Evolutionary conservation across 257 asterid genomes (phyloP), one percentile per base, ranked within the genome.

Genomic region (Ehretia macrophylla): DNA sequence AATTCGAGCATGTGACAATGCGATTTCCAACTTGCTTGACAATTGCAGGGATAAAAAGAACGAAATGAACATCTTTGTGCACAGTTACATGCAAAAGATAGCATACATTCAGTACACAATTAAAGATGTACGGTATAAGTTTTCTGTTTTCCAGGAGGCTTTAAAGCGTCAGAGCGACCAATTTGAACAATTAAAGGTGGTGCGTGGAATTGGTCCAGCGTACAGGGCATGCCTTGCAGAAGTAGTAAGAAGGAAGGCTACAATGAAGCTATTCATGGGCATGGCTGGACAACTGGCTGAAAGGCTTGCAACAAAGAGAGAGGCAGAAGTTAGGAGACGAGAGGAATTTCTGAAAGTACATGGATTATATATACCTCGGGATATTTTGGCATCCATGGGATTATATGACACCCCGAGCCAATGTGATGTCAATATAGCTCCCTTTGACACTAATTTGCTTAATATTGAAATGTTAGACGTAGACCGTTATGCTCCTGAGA

Each of bases 241-340:
- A 78, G 72, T 93, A 12, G 94, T 93, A 59, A 83, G 99, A 68
- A 80, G 99, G 75, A 86, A 87, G 81, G 95, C 93, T 51, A 67
- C 87, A 4, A 83, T 85, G 96, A 93, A 93, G 81, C 87, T 93
- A 60, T 93, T 86, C 69, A 86, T 86, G 95, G 97, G 99, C 56
- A 89, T 89, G 81, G 99, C 99, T 64, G 97, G 99, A 23, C 95
- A 83, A 65, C 57, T 93, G 80, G 99, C 96, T 50, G 99, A 93
- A 73, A 85, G 74, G 81, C 89, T 93, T 65, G 99, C 99, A 35
- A 76, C 77, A 16, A 93, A 85, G 79, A 86, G 99, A 72, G 94
- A 78, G 14, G 69, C 69, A n/a, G 99, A 93, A 80, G 80, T 93
- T 58, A 73, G 89, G 81, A 80, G 85, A 49, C 83, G 99, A 10